phyloP scores from a whole-genome alignment of 2,329 filamentous ascomycete species.

The Clarireedia monteithiana region DNA sequence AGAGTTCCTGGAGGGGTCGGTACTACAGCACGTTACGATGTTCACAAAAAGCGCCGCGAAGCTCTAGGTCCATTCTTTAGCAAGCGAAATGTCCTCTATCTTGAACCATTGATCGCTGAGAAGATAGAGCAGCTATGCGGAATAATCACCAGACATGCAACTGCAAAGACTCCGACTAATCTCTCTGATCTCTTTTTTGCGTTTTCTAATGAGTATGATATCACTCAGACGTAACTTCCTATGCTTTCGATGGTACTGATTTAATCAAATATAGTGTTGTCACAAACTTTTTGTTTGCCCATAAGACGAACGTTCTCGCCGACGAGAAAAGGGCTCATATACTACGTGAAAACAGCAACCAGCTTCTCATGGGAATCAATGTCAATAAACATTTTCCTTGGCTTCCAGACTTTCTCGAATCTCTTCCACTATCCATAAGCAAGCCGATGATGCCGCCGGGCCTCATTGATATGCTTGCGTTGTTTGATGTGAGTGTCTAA shows the following conservation, averaged over 20 bases:
- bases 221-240: no score
- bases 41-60: constrained; percentile 14
- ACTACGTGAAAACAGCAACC: constrained; percentile 4
- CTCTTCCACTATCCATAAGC: constrained; percentile 6
- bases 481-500: constrained; percentile 8
- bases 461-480: constrained; percentile 10
- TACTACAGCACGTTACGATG: constrained; percentile 12
- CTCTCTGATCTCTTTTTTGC: neutral
- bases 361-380: neutral
- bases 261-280: neutral
- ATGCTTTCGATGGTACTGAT: no score
- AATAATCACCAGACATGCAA: constrained; percentile 5
- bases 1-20: neutral
- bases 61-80: constrained; percentile 20
- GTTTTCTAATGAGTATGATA: neutral
- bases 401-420: constrained; percentile 12
- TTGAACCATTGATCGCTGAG: constrained; percentile 17
- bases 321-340: constrained; percentile 6
- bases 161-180: neutral
- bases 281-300: constrained; percentile 11
- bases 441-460: constrained; percentile 14
- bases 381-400: neutral
- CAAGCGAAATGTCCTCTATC: constrained; percentile 11
- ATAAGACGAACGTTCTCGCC: constrained; percentile 5
- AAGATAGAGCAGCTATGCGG: constrained; percentile 9